phyloP scores from a whole-genome alignment of 352 stramenopile genomes.

The Phytophthora crassamura region DNA sequence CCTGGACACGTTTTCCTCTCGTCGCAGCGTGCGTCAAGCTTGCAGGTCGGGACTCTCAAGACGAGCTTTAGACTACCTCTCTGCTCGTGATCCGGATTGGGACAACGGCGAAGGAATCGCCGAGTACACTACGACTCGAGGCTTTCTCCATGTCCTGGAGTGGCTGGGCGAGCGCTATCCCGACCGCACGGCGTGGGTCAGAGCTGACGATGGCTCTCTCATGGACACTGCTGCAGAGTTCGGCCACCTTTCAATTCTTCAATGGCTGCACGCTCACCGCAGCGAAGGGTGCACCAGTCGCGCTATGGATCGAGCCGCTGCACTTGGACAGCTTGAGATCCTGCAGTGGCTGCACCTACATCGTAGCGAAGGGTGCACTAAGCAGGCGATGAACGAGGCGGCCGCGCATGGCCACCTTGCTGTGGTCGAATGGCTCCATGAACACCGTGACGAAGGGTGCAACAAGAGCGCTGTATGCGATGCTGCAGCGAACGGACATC shows the following conservation, averaged over 20 bases:
- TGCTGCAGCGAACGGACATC: conserved; percentile 20
- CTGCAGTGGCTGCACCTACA: conserved; percentile 16
- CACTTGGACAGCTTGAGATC: conserved; percentile 16
- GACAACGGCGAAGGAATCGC: conserved; percentile 12
- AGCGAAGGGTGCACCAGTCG: conserved; percentile 18
- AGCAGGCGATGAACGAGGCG: conserved; percentile 24
- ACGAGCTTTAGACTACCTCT: conserved; percentile 16
- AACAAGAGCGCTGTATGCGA: conserved; percentile 8
- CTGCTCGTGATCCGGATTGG: conserved; percentile 26
- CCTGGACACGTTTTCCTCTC: conserved; percentile 20
- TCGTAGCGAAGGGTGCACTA: conserved; percentile 22
- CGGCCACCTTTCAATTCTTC: conserved; percentile 16
- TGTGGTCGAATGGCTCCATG: conserved; percentile 22
- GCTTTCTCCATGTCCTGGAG: conserved; percentile 19
- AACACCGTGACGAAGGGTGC: conserved; percentile 13
- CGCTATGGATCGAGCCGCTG: conserved; percentile 26
- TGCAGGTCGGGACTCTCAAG: conserved; percentile 6
- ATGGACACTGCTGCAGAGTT: conserved; percentile 31
- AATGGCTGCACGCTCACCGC: conserved; percentile 24
- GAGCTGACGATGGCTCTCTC: conserved; percentile 3
- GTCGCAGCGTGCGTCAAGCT: conserved; percentile 10
- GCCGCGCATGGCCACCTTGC: conserved; percentile 19
- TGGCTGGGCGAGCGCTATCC: conserved; percentile 21
- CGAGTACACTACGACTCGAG: conserved; percentile 9
- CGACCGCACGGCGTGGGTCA: conserved; percentile 18